Base-by-base conservation (phyloP, 345 rosid genomes). In the Eucalyptus guilfoylei region DNA sequence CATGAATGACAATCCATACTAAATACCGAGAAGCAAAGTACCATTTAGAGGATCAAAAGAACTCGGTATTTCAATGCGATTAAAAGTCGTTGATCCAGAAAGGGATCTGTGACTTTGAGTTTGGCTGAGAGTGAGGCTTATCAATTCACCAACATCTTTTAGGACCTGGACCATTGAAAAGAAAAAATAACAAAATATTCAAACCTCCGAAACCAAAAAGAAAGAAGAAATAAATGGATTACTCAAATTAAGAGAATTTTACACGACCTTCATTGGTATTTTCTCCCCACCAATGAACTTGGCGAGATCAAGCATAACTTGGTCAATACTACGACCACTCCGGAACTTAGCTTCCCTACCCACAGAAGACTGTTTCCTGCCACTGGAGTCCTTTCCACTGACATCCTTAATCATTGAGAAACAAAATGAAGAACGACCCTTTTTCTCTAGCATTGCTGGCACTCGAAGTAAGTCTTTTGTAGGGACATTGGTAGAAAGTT, bases 181-280 rank as follows among this genome's bases (percentile, higher is more conserved):
- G 42, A 40, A 87, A 87, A 89, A 86, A 60, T 64, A 21, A 86
- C 64, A 19, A 86, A 58, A 45, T 81, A 83, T 76, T 21, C 83
- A 76, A 76, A 76, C 47, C 30, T 76, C 83, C 7, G 15, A 44
- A 76, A 76, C 47, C 28, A 40, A 76, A 76, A 9, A 30, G 45
- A 87, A 44, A 64, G 37, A 87, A 87, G 85, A 67, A 87, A 67
- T 24, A 48, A 21, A 87, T n/a, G 26, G 23, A 67, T 67, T 45
- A 19, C 55, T 58, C 50, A 76, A 52, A 72, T 49, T 72, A 86
- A 88, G 87, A 28, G 28, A n/a, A 67, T 4, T 80, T 32, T 50
- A 93, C 91, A 93, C 87, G 44, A 96, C 99, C 99, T 97, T 96
- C 91, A 94, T 58, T 37, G 99, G 97, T 93, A 97, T 96, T 94